These are phyloP conservation scores for Batkoa obscura DNA, from an alignment of 371 early-diverging fungal species.

Conservation along the genomic window DNA sequence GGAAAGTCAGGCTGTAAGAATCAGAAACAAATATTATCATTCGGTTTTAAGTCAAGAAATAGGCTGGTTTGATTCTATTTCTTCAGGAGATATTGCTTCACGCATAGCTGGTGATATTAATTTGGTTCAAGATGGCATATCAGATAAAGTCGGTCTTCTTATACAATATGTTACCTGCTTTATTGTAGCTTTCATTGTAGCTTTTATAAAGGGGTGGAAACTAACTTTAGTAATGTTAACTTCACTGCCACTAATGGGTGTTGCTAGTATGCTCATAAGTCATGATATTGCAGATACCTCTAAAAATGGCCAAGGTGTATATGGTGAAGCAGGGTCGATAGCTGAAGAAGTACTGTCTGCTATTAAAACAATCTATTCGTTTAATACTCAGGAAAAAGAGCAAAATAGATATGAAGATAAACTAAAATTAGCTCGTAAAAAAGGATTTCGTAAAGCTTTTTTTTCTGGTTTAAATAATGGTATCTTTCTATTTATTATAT, in stretches of 20 bases:
- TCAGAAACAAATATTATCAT: constrained; percentile 32
- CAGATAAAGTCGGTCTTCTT: constrained; percentile 9
- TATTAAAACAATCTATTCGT: constrained; percentile 68
- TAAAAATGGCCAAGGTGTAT: background rate
- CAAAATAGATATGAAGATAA: constrained; percentile 25
- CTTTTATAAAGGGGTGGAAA: constrained; percentile 40
- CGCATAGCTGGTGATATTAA: constrained; percentile 63
- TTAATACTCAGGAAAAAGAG: constrained; percentile 55
- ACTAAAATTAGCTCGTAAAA: constrained; percentile 35
- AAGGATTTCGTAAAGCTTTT: constrained; percentile 31
- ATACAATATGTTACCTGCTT: constrained; percentile 7
- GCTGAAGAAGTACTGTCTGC: constrained; percentile 71
- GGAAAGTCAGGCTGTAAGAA: constrained; percentile 33
- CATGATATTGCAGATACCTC: constrained; percentile 15
- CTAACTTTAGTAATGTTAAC: constrained; percentile 37
- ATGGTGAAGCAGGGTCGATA: constrained; percentile 17
- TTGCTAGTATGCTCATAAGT: constrained; percentile 5
- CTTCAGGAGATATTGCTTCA: constrained; percentile 63
- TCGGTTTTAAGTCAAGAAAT: constrained; percentile 64
- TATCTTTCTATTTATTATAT: no score
- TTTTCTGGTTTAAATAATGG: constrained; percentile 33
- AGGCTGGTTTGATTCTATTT: constrained; percentile 65
- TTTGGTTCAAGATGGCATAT: constrained; percentile 27
- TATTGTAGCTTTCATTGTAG: constrained; percentile 18
- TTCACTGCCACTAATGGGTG: constrained; percentile 25